Percentiles rank a stretch among this genome's conserved stretches.
phyloP scores from a whole-genome alignment of 169 alveolate genomes.

The Perkinsus chesapeaki region DNA sequence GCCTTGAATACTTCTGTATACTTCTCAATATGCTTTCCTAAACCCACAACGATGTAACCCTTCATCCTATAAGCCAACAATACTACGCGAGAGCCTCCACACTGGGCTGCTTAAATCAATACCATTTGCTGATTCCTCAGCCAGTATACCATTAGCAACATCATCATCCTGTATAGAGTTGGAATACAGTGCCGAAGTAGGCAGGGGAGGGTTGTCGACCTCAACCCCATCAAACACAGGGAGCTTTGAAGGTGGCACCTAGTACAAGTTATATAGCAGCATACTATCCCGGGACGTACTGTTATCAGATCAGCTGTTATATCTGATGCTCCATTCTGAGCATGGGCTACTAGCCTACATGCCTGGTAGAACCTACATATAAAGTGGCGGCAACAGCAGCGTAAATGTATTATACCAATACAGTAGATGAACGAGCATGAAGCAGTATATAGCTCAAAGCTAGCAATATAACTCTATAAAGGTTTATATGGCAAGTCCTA shows the following conservation, averaged over 20 bases:
- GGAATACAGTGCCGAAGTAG: background rate
- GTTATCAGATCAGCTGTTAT: background rate
- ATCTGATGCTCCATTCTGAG: background rate
- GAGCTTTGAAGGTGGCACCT: background rate
- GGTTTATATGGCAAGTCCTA: no score
- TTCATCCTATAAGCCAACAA: background rate
- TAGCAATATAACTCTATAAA: no score
- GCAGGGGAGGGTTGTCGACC: background rate
- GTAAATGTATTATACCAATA: background rate
- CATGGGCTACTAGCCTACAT: background rate
- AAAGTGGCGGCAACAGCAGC: background rate
- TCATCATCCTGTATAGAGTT: background rate
- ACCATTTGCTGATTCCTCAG: background rate
- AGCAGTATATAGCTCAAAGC: no score
- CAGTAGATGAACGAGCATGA: no score
- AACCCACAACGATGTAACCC: background rate
- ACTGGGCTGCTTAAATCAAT: background rate
- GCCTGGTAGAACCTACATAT: background rate
- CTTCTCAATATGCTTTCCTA: background rate
- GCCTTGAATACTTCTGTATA: background rate
- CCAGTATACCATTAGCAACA: background rate
- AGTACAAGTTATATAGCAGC: background rate
- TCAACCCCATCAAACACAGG: background rate
- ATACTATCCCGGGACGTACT: background rate
- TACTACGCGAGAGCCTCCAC: background rate